Percentiles rank a stretch among this genome's conserved stretches.
Evolutionary conservation across 2,329 filamentous ascomycete species (phyloP).

Genomic region (Fusarium anthophilum): DNA sequence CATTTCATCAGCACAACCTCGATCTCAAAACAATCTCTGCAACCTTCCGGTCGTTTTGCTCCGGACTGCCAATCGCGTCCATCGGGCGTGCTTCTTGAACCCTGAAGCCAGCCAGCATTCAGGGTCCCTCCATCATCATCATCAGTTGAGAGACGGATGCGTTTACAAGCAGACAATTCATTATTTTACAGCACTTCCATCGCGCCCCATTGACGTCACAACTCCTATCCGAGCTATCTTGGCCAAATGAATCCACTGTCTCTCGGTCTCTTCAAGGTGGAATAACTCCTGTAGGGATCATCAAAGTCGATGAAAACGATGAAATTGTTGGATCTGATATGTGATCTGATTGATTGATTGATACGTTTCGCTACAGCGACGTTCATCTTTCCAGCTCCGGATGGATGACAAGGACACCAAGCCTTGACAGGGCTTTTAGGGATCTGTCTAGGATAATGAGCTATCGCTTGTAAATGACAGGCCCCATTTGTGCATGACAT

Average conservation of each 20-base stretch:
- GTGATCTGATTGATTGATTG: background rate
- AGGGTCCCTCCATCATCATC: slow-evolving; percentile 30
- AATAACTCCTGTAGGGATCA: background rate
- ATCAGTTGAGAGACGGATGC: background rate
- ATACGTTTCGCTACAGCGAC: background rate
- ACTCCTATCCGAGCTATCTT: background rate
- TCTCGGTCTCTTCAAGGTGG: background rate
- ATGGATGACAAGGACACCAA: background rate
- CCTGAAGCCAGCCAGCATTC: slow-evolving; percentile 16
- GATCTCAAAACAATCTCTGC: background rate
- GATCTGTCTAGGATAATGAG: slow-evolving; percentile 7
- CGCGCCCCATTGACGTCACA: slow-evolving; percentile 25
- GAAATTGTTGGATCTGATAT: background rate
- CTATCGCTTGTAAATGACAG: slow-evolving; percentile 7
- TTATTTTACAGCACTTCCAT: background rate
- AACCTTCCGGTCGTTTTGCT: slow-evolving; percentile 38
- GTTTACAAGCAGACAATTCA: background rate
- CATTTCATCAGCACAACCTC: slow-evolving; percentile 9
- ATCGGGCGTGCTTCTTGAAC: slow-evolving; percentile 3
- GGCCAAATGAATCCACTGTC: background rate
- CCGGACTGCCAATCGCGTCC: slow-evolving; percentile 25
- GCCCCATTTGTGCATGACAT: background rate
- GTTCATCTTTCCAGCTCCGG: background rate
- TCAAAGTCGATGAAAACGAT: background rate
- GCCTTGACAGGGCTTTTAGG: slow-evolving; percentile 1